Evolutionary conservation across 2,329 filamentous ascomycete genomes (phyloP).

Genomic region (Colletotrichum cordylinicola): DNA sequence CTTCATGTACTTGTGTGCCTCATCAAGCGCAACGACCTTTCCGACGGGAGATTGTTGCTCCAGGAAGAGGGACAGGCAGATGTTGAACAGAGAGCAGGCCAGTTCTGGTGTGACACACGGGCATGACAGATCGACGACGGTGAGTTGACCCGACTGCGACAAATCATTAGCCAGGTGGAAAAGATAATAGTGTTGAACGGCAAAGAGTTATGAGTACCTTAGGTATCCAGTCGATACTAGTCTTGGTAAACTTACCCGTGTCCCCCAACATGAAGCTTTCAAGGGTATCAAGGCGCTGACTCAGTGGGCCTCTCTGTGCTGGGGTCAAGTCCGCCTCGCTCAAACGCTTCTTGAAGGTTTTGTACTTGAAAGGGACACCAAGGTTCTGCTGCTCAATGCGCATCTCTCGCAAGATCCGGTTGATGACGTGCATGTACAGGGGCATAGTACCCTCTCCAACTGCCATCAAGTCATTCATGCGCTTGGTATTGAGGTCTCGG

Average conservation of each 20-base stretch:
- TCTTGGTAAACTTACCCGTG: neutral
- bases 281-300: constrained; percentile 65
- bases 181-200: neutral
- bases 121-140: constrained; percentile 76
- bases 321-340: constrained; percentile 43
- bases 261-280: constrained; percentile 63
- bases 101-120: constrained; percentile 71
- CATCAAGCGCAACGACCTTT: constrained; percentile 73
- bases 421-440: constrained; percentile 63
- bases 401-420: constrained; percentile 62
- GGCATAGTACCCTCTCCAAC: constrained; percentile 51
- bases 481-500: constrained; percentile 58
- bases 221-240: constrained; percentile 31
- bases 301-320: constrained; percentile 60
- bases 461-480: constrained; percentile 67
- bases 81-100: constrained; percentile 76
- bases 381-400: constrained; percentile 48
- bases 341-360: constrained; percentile 46
- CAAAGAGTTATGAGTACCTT: constrained; percentile 22
- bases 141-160: constrained; percentile 54
- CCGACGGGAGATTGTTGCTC: constrained; percentile 56
- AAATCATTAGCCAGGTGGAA: neutral
- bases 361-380: constrained; percentile 52
- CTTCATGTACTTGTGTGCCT: constrained; percentile 80
- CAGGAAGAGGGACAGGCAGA: constrained; percentile 71